Conservation (phyloP, 148 eudicot species). For the Salicornia ramosissima region DNA sequence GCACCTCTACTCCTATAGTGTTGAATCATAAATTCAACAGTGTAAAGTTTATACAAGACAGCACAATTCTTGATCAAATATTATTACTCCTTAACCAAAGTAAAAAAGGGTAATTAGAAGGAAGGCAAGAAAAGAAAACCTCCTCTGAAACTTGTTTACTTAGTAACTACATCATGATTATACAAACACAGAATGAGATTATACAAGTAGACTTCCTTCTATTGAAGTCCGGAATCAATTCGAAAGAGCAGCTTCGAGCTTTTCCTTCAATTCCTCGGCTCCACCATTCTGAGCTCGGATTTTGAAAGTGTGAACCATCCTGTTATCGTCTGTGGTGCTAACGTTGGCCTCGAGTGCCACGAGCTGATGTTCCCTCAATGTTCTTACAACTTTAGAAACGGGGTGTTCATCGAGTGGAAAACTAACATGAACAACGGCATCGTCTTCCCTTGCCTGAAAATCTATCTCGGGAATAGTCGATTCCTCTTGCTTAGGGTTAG, state of each 20-base stretch:
- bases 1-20: no score
- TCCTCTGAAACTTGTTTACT: constrained; percentile 6
- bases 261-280: constrained; percentile 63
- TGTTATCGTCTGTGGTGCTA: constrained; percentile 53
- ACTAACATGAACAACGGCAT: constrained; percentile 63
- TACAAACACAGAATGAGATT: constrained; percentile 10
- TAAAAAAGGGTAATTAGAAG: not conserved
- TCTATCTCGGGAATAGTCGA: constrained; percentile 47
- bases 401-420: constrained; percentile 82
- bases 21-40: no score
- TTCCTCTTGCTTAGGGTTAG: constrained; percentile 31
- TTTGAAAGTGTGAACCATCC: constrained; percentile 77
- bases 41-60: no score
- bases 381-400: constrained; percentile 52
- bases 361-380: constrained; percentile 62
- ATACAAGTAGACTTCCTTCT: not conserved
- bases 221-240: constrained; percentile 28
- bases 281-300: constrained; percentile 44
- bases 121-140: constrained; percentile 1
- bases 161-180: not conserved
- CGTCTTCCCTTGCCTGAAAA: constrained; percentile 58
- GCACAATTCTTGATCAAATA: not conserved
- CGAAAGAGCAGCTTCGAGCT: constrained; percentile 51
- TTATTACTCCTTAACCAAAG: not conserved
- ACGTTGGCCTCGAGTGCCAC: constrained; percentile 54